Conservation (phyloP, 495 filamentous ascomycete genomes). For the Jackrogersella multiformis region DNA sequence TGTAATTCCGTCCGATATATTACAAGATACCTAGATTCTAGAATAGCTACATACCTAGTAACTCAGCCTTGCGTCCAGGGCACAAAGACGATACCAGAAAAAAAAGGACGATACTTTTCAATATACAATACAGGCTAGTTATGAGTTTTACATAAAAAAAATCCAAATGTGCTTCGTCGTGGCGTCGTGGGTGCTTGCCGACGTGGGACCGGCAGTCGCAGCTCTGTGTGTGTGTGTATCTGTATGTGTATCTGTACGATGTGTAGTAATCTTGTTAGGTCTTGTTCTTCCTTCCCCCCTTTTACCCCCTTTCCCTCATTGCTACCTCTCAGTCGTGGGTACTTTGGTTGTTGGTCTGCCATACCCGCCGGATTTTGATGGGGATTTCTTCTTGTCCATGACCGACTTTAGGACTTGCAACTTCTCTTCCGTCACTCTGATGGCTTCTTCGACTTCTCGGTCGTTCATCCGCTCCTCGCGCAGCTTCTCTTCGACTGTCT, state of each 20-base stretch:
- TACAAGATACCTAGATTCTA: constrained; percentile 38
- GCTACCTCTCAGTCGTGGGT: constrained; percentile 28
- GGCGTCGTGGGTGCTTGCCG: constrained; percentile 42
- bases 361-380: constrained; percentile 24
- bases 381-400: constrained; percentile 65
- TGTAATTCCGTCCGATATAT: constrained; percentile 30
- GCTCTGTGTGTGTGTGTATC: constrained; percentile 16
- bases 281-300: neutral
- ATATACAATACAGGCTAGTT: constrained; percentile 42
- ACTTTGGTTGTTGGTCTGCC: constrained; percentile 22
- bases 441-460: constrained; percentile 83
- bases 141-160: constrained; percentile 39
- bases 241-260: neutral
- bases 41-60: constrained; percentile 9
- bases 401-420: constrained; percentile 77
- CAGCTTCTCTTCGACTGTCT: constrained; percentile 63
- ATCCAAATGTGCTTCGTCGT: constrained; percentile 42
- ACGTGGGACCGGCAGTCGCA: constrained; percentile 38
- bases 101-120: constrained; percentile 22
- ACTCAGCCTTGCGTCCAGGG: constrained; percentile 9
- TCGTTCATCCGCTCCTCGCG: constrained; percentile 78
- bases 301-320: constrained; percentile 1
- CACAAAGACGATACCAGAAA: constrained; percentile 23
- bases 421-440: constrained; percentile 83
- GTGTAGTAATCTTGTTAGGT: constrained; percentile 15